These are phyloP conservation scores for Nemania sp. DNA, from an alignment of 2,329 filamentous ascomycete genomes.

Conservation along the genomic window DNA sequence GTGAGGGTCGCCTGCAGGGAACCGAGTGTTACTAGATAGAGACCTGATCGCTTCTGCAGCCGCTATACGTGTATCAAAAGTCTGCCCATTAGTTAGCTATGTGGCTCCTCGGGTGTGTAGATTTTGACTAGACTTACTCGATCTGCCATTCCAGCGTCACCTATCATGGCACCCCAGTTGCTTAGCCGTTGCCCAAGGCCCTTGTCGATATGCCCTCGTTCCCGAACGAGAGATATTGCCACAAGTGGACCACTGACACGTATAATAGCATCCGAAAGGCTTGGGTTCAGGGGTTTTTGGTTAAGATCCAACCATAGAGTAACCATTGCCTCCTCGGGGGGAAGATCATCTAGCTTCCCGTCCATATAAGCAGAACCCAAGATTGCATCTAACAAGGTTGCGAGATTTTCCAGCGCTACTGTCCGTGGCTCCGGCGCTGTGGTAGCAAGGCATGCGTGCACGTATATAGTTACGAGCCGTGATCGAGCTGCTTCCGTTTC, in stretches of 20 bases:
- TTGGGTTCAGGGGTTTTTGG: conserved; percentile 48
- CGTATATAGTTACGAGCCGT: conserved; percentile 48
- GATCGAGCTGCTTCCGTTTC: conserved; percentile 33
- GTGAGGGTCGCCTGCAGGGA: neutral
- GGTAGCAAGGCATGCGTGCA: conserved; percentile 45
- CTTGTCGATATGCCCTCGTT: conserved; percentile 13
- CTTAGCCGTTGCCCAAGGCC: conserved; percentile 33
- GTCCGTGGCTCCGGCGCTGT: conserved; percentile 51
- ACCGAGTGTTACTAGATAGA: conserved; percentile 45
- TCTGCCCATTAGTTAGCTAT: conserved; percentile 43
- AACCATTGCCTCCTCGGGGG: conserved; percentile 40
- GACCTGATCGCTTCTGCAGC: conserved; percentile 58
- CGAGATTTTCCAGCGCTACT: conserved; percentile 52
- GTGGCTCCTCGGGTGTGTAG: neutral
- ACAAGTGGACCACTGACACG: conserved; percentile 51
- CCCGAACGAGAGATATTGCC: conserved; percentile 37
- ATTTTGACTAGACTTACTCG: conserved; percentile 45
- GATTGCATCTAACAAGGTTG: conserved; percentile 48
- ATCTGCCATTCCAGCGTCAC: conserved; percentile 51
- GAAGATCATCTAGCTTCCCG: conserved; percentile 36
- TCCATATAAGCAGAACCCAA: conserved; percentile 32
- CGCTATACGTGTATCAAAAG: conserved; percentile 67
- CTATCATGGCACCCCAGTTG: conserved; percentile 55
- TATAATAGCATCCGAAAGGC: conserved; percentile 54
- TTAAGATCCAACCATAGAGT: conserved; percentile 48